Conservation (phyloP, 129 eudicot species). For the Calendula officinalis region DNA sequence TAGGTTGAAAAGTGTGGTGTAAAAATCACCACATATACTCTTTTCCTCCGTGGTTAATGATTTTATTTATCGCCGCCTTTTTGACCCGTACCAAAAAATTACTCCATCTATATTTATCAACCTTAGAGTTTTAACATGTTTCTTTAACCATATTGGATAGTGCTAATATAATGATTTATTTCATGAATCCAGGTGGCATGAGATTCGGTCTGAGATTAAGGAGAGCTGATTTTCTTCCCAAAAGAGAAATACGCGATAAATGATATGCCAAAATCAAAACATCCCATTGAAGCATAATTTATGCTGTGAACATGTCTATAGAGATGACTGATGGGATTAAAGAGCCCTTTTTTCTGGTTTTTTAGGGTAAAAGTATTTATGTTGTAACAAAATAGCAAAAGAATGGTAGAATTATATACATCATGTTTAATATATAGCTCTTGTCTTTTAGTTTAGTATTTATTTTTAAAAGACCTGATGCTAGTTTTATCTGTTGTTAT, state of each 20-base stretch:
- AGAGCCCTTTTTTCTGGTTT: neutral
- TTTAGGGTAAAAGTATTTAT: neutral
- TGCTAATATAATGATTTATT: slow-evolving; percentile 12
- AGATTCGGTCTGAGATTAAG: slow-evolving; percentile 59
- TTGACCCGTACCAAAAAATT: neutral
- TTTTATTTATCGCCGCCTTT: neutral
- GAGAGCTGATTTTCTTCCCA: slow-evolving; percentile 77
- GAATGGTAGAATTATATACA: neutral
- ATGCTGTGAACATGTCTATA: slow-evolving; percentile 8
- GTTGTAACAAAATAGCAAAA: neutral
- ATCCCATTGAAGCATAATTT: neutral
- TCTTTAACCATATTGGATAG: neutral
- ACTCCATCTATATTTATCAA: neutral
- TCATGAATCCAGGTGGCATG: slow-evolving; percentile 45
- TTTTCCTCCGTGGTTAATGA: neutral
- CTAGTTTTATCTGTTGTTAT: neutral
- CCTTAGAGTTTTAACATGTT: neutral
- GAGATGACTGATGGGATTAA: neutral
- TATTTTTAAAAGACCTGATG: neutral
- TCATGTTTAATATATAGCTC: neutral
- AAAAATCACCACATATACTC: neutral
- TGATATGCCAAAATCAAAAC: slow-evolving; percentile 18
- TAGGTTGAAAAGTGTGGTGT: neutral
- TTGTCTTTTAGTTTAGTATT: neutral
- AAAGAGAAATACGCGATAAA: slow-evolving; percentile 74